Base-by-base conservation (phyloP, 2,329 filamentous ascomycete species). In the Stachybotrys elegans region DNA sequence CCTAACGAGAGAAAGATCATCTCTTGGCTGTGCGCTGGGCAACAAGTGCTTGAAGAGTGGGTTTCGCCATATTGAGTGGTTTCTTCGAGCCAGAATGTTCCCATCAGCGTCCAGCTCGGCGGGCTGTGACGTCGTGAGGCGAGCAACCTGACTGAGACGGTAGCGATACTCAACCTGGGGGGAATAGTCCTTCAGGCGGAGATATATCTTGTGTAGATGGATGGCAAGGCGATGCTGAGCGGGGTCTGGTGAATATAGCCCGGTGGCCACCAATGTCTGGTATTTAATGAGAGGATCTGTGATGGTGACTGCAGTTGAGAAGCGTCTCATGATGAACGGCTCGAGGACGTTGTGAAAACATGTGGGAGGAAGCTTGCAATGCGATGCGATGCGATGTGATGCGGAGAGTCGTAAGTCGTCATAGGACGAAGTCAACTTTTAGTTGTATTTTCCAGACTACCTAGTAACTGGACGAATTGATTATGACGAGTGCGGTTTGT, bases 221-320 rank as follows among this genome's bases (percentile, higher is more conserved):
- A 88, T 72, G 6, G 87, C 87, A 6, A 88, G 70, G 17, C 84
- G 77, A 61, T 88, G 82, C 59, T 89, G 85, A 19, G 83, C 76
- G 5, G 79, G 78, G 62, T 92, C 87, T 8, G 86, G 82, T 38
- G 73, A 70, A 58, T 84, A 86, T 38, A 77, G 65, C 40, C 82
- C 80, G 5, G 82, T 83, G 6, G 83, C 78, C 27, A 92, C 62
- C 13, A 90, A 69, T 19, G 84, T 77, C 46, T 85, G 78, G 62
- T 92, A 92, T 50, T 89, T 82, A 48, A 90, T 79, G 48, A 91
- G 68, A 4, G 86, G 87, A 57, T 91, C 89, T 4, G 80, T 83
- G 53, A 83, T 81, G 45, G 75, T 72, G 23, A 83, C 65, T 23
- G 76, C 75, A 12, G 71, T 73, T 8, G 68, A 69, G 54, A 67